phyloP scores from a whole-genome alignment of 306 rosid species.

The Citrullus mucosospermus region DNA sequence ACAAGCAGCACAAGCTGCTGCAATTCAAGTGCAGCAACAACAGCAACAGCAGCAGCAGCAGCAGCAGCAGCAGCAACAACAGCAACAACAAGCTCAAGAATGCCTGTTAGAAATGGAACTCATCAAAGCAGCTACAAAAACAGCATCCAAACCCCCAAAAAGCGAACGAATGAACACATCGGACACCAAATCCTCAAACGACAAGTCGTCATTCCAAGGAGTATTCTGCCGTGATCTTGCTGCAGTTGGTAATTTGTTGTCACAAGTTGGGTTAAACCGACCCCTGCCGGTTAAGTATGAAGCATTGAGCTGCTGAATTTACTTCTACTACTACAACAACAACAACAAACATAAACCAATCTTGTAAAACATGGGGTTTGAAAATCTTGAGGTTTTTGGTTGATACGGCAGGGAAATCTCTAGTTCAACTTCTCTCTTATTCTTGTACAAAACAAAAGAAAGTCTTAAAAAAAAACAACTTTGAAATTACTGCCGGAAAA shows the following conservation, averaged over 20 bases:
- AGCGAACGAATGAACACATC: neutral
- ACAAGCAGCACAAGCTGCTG: slow-evolving; percentile 24
- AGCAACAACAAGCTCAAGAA: slow-evolving; percentile 15
- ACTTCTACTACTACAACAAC: no score
- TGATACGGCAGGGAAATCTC: slow-evolving; percentile 23
- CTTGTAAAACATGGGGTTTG: slow-evolving; percentile 1
- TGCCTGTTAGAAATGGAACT: slow-evolving; percentile 17
- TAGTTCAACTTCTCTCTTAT: slow-evolving; percentile 17
- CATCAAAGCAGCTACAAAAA: slow-evolving; percentile 2
- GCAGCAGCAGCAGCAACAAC: neutral
- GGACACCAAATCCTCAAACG: slow-evolving; percentile 21
- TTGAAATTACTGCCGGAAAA: slow-evolving; percentile 46
- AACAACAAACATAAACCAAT: neutral
- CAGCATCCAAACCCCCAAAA: slow-evolving; percentile 1
- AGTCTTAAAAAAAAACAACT: neutral
- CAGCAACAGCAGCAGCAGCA: neutral
- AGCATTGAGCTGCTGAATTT: slow-evolving; percentile 66
- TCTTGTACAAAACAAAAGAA: slow-evolving; percentile 34
- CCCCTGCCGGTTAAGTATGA: slow-evolving; percentile 80
- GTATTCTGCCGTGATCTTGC: slow-evolving; percentile 85
- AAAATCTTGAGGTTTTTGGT: slow-evolving; percentile 19
- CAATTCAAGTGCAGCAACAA: slow-evolving; percentile 25
- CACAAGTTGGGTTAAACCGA: slow-evolving; percentile 65
- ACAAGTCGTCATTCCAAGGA: slow-evolving; percentile 51
- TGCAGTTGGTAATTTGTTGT: slow-evolving; percentile 62